Evolutionary conservation across 2,329 filamentous ascomycete genomes (phyloP).

Genomic region (Diaporthe vaccinii): DNA sequence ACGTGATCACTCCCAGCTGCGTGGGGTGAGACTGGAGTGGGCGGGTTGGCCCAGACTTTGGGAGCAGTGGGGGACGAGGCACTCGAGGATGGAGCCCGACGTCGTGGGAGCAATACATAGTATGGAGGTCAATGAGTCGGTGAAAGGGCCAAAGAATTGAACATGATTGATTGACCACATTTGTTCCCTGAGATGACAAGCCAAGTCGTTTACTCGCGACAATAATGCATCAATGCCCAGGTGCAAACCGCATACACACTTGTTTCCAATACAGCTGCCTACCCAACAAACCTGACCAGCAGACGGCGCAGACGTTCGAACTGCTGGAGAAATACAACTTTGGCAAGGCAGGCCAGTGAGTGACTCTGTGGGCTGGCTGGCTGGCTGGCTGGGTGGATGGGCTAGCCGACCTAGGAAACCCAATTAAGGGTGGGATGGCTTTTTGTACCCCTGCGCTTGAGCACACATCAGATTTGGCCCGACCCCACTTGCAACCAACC

Average conservation of each 20-base stretch:
- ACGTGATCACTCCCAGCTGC: conserved; percentile 35
- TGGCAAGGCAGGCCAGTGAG: background rate
- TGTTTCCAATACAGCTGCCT: background rate
- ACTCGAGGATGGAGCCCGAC: conserved; percentile 5
- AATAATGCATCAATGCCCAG: background rate
- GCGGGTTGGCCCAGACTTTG: conserved; percentile 21
- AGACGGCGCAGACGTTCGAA: background rate
- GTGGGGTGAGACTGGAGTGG: conserved; percentile 29
- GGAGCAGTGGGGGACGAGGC: conserved; percentile 14
- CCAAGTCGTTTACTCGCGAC: background rate
- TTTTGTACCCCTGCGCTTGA: conserved; percentile 16
- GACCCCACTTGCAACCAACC: conserved; percentile 20
- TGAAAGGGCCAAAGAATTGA: background rate
- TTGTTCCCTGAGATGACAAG: background rate
- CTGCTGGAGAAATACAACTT: background rate
- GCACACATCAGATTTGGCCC: conserved; percentile 10
- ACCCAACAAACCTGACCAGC: background rate
- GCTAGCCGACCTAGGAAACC: background rate
- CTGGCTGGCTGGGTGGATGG: background rate
- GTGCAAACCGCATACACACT: background rate
- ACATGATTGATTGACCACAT: background rate
- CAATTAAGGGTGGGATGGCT: conserved; percentile 25
- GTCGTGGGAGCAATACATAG: background rate
- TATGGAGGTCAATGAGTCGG: too few species aligned
- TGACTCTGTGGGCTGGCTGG: background rate